Evolutionary conservation across 208 protist species (phyloP).

Genomic region (Borovskyia barvae): DNA sequence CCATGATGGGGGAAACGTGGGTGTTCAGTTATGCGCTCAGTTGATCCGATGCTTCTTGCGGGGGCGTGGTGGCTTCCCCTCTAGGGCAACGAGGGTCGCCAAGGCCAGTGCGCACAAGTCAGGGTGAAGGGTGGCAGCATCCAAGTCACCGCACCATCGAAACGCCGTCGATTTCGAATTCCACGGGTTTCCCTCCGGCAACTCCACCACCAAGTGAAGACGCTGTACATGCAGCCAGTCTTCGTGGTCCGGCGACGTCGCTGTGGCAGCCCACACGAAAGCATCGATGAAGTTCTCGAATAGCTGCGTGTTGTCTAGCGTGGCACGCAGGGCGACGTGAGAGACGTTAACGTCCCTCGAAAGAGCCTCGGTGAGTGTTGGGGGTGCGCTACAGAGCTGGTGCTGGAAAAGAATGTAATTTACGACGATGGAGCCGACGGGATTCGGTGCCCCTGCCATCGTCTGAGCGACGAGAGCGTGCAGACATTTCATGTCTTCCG

Average conservation of each 20-base stretch:
- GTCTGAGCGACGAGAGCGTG: conserved; percentile 81
- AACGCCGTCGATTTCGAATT: not conserved
- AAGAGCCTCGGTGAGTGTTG: not conserved
- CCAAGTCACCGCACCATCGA: conserved; percentile 4
- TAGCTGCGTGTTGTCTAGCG: conserved; percentile 15
- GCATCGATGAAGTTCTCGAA: conserved; percentile 16
- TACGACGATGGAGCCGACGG: conserved; percentile 49
- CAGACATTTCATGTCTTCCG: conserved; percentile 82
- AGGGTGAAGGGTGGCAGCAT: conserved; percentile 5
- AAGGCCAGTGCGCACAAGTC: conserved; percentile 49
- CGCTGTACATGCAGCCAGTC: not conserved
- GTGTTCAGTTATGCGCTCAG: conserved; percentile 27
- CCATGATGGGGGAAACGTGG: too few relatives aligned
- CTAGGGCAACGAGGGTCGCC: conserved; percentile 45
- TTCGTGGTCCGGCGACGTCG: not conserved
- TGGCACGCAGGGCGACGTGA: not conserved
- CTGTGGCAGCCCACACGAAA: not conserved
- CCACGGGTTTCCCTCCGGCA: not conserved
- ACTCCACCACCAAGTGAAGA: not conserved
- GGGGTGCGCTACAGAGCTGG: conserved; percentile 1
- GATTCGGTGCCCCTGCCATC: conserved; percentile 60
- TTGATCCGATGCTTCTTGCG: conserved; percentile 77
- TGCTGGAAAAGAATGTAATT: conserved; percentile 61
- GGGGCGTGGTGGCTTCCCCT: conserved; percentile 40
- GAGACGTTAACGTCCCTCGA: not conserved